phyloP scores from a whole-genome alignment of 345 rosid species.

The Rubroshorea leprosula region DNA sequence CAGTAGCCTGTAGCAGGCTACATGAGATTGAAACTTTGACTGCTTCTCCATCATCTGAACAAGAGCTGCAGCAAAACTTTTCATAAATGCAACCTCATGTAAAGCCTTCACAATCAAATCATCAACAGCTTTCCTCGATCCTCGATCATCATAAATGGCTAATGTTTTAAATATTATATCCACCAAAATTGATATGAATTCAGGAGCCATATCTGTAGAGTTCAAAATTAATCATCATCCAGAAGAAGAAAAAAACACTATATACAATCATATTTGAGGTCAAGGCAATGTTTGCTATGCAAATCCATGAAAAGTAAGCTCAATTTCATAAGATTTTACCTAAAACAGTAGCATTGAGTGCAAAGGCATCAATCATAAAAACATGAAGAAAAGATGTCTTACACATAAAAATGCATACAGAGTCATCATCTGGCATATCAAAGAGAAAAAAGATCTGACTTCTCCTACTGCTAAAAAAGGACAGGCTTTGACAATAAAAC shows the following conservation, averaged over 20 bases:
- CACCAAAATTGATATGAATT: conserved; percentile 48
- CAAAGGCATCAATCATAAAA: no score
- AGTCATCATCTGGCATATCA: no score
- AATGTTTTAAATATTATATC: conserved; percentile 68
- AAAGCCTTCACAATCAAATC: conserved; percentile 53
- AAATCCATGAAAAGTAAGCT: no score
- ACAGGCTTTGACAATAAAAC: no score
- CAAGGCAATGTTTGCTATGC: no score
- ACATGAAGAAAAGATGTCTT: no score
- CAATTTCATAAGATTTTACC: no score
- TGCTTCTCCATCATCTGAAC: conserved; percentile 88
- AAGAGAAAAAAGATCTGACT: no score
- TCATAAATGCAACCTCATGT: conserved; percentile 61
- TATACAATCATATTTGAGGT: no score
- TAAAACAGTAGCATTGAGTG: no score
- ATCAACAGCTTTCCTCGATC: conserved; percentile 81
- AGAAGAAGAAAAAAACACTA: neutral
- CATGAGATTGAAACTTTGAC: conserved; percentile 45
- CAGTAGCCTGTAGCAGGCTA: conserved; percentile 67
- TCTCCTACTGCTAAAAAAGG: no score
- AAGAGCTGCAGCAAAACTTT: conserved; percentile 71
- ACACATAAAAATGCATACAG: no score
- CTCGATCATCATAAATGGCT: conserved; percentile 65
- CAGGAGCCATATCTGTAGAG: conserved; percentile 67
- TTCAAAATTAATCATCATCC: conserved; percentile 5